These are phyloP conservation scores for Leptomonas seymouri DNA, from an alignment of 208 protist species.

Conservation along the genomic window DNA sequence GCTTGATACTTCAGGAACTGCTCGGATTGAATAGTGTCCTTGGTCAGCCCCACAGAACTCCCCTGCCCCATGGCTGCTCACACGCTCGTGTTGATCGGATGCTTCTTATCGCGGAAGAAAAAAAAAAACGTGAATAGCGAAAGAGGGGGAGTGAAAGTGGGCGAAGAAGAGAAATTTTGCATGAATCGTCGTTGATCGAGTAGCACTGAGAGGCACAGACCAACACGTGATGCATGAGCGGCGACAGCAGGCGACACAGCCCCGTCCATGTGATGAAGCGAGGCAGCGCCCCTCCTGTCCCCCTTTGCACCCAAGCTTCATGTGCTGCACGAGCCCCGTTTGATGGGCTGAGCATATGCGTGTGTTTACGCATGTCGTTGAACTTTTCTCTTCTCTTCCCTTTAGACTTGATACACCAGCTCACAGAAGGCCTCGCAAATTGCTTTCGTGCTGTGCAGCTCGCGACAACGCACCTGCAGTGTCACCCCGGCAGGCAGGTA, in stretches of 20 bases:
- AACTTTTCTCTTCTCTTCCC: too few relatives aligned
- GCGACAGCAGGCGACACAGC: too few relatives aligned
- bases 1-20: conserved; percentile 73
- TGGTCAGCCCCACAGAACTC: conserved; percentile 47
- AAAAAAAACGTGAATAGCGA: conserved; percentile 14
- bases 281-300: too few relatives aligned
- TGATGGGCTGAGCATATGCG: too few relatives aligned
- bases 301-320: too few relatives aligned
- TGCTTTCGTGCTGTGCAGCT: conserved; percentile 25
- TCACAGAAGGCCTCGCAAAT: conserved; percentile 62
- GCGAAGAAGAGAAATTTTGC: neutral
- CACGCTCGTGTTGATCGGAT: neutral
- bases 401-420: conserved; percentile 50
- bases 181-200: too few relatives aligned
- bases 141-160: conserved; percentile 17
- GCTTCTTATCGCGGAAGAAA: neutral
- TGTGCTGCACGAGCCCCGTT: too few relatives aligned
- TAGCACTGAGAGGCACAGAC: too few relatives aligned
- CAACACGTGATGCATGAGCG: too few relatives aligned
- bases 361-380: too few relatives aligned
- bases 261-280: too few relatives aligned
- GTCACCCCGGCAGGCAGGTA: conserved; percentile 42
- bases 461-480: conserved; percentile 51
- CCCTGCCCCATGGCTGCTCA: conserved; percentile 62
- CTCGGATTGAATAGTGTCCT: conserved; percentile 74